Conservation (phyloP, 1,139 yeast species). For the Saccharomyces hybrid region DNA sequence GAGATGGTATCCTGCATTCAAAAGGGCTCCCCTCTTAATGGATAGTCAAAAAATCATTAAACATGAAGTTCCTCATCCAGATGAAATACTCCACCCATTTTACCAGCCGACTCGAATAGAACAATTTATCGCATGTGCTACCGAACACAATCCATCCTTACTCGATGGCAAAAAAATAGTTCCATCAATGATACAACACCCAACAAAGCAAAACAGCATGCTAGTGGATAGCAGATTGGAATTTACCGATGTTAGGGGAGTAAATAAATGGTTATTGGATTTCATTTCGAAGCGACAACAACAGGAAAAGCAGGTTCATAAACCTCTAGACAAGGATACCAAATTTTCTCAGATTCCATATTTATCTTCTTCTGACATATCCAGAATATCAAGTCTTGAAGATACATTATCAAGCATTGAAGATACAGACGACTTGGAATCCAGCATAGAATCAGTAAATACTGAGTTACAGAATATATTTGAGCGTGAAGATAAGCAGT, state of each 20-base stretch:
- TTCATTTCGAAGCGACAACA: not conserved
- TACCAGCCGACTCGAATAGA: conserved; percentile 19
- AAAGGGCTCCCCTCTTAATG: not conserved
- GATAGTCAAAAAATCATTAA: not conserved
- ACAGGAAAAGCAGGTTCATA: too few relatives aligned
- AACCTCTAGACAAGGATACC: not conserved
- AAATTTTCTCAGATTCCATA: not conserved
- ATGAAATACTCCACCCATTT: conserved; percentile 20
- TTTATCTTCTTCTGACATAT: not conserved
- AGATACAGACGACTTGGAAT: not conserved
- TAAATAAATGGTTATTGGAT: conserved; percentile 11
- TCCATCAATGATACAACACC: conserved; percentile 13
- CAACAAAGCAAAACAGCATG: conserved; percentile 3
- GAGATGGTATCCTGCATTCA: conserved; percentile 1
- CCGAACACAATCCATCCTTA: conserved; percentile 13
- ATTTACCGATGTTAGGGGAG: conserved; percentile 13
- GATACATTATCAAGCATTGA: not conserved
- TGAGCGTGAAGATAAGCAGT: not conserved
- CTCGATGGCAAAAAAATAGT: conserved; percentile 14
- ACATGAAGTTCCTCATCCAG: conserved; percentile 11
- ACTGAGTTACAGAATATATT: not conserved
- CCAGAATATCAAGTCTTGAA: not conserved
- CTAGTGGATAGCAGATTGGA: conserved; percentile 11
- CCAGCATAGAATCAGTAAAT: not conserved
- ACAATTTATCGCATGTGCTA: conserved; percentile 16